A percentile compares a stretch with the other conserved stretches of the same genome.
Evolutionary conservation across 768 basidiomycete species (phyloP).

Genomic region (Kwoniella botswanensis): DNA sequence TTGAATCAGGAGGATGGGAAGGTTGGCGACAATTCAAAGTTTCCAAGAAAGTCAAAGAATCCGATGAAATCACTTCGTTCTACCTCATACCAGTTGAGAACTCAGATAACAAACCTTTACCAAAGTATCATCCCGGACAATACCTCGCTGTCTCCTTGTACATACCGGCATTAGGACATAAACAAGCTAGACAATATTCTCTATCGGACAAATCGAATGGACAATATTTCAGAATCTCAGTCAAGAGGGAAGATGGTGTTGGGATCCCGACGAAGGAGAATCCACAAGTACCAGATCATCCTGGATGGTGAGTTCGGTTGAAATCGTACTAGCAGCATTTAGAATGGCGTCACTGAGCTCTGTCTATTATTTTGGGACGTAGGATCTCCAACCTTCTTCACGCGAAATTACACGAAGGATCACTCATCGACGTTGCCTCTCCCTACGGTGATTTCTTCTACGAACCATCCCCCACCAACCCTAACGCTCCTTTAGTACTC

Average conservation of each 20-base stretch:
- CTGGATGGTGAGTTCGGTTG: constrained; percentile 18
- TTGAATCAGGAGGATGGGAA: constrained; percentile 26
- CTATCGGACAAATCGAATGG: constrained; percentile 27
- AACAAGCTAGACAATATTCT: constrained; percentile 38
- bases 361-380: neutral
- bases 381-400: constrained; percentile 33
- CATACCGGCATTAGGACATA: constrained; percentile 23
- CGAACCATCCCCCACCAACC: constrained; percentile 2
- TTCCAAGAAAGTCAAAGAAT: constrained; percentile 25
- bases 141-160: constrained; percentile 32
- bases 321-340: neutral
- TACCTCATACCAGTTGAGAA: constrained; percentile 26
- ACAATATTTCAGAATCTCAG: constrained; percentile 32
- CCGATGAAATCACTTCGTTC: constrained; percentile 32
- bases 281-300: constrained; percentile 11
- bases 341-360: neutral
- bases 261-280: constrained; percentile 6
- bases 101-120: constrained; percentile 13
- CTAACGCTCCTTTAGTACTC: constrained; percentile 27
- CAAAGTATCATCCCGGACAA: constrained; percentile 28
- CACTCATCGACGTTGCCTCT: constrained; percentile 29
- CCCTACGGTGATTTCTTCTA: constrained; percentile 34
- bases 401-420: constrained; percentile 27
- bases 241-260: constrained; percentile 27
- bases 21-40: constrained; percentile 33